Evolutionary conservation across 2,329 filamentous ascomycete species (phyloP).

Genomic region (Fusarium hainanense): DNA sequence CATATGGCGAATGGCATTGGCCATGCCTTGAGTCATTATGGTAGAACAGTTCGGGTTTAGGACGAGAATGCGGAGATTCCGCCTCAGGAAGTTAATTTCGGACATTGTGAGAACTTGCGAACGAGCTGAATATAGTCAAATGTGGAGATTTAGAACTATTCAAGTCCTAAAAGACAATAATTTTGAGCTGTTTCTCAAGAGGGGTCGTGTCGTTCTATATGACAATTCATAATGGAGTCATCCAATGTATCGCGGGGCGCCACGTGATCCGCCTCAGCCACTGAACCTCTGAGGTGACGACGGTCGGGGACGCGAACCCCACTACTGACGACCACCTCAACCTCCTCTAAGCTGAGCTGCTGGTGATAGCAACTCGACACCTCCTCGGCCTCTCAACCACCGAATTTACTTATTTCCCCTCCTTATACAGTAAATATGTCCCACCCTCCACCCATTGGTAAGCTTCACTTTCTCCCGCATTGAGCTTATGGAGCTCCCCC

Average conservation of each 20-base stretch:
- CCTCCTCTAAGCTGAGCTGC: conserved; percentile 45
- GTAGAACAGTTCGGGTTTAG: conserved; percentile 83
- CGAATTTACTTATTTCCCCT: conserved; percentile 14
- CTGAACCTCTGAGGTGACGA: conserved; percentile 54
- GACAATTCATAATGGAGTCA: conserved; percentile 8
- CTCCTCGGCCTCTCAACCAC: conserved; percentile 33
- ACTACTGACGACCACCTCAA: conserved; percentile 51
- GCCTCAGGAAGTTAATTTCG: conserved; percentile 29
- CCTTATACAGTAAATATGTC: conserved; percentile 58
- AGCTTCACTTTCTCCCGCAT: conserved; percentile 41
- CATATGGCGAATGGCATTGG: conserved; percentile 59
- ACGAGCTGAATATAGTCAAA: not conserved
- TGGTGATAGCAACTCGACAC: conserved; percentile 41
- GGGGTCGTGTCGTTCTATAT: conserved; percentile 14
- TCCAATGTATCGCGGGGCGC: conserved; percentile 38
- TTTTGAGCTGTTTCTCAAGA: conserved; percentile 6
- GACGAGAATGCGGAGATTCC: conserved; percentile 66
- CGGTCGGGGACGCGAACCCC: conserved; percentile 49
- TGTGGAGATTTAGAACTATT: not conserved
- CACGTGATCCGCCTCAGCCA: conserved; percentile 54
- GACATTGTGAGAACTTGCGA: conserved; percentile 28
- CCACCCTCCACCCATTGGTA: conserved; percentile 66
- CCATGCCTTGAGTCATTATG: conserved; percentile 76
- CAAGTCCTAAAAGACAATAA: not conserved
- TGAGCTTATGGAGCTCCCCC: conserved; percentile 28